Percentiles rank a stretch among this genome's conserved stretches.
phyloP scores from a whole-genome alignment of 139 green algal species.

The Zygnema cylindricum region DNA sequence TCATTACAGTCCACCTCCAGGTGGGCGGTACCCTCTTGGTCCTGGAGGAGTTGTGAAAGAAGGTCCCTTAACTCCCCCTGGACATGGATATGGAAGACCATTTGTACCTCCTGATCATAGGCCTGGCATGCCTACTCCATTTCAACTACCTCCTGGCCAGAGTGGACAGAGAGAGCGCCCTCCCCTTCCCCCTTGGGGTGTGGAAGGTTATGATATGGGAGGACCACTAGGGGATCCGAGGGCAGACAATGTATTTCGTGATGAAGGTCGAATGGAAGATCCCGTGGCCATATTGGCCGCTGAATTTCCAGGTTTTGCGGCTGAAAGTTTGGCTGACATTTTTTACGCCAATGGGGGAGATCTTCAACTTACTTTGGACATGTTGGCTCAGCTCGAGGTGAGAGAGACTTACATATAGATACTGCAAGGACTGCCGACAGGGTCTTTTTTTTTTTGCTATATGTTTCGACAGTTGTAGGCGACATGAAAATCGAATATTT shows the following conservation, averaged over 20 bases:
- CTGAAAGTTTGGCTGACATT: conserved; percentile 53
- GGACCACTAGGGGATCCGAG: background rate
- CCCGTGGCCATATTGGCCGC: conserved; percentile 41
- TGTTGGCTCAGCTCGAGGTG: conserved; percentile 59
- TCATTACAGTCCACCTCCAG: conserved; percentile 6
- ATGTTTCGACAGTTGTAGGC: no score
- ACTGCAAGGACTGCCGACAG: no score
- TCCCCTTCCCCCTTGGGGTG: background rate
- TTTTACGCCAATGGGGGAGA: conserved; percentile 52
- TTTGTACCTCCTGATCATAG: conserved; percentile 20
- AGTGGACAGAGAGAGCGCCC: background rate
- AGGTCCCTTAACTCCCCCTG: background rate
- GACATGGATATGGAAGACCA: background rate
- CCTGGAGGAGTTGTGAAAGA: background rate
- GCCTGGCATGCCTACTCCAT: conserved; percentile 17
- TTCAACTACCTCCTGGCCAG: conserved; percentile 38
- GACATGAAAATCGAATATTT: no score
- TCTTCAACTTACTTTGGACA: conserved; percentile 51
- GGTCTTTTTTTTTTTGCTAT: no score
- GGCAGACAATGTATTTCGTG: background rate
- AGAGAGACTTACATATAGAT: no score
- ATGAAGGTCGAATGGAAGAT: background rate
- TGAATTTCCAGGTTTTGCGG: conserved; percentile 52
- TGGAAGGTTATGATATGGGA: background rate
- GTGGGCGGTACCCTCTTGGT: background rate